A percentile compares a stretch with the other conserved stretches of the same genome.
Conservation (phyloP, 108 stramenopile genomes). For the Cyclostephanos tholiformis region DNA sequence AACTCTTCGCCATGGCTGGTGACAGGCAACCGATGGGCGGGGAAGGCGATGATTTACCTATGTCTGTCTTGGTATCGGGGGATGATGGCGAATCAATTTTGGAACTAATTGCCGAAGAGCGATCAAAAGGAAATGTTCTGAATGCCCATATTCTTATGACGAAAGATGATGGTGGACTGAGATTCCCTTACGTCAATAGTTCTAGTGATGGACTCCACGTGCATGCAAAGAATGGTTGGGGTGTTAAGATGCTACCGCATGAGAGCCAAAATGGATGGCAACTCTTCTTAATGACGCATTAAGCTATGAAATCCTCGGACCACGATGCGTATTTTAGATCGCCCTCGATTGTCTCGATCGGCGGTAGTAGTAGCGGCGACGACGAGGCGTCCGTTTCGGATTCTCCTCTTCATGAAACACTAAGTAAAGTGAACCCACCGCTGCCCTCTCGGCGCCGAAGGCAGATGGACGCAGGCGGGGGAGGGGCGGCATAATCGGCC, state of each 20-base stretch:
- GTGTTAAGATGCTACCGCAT: conserved; percentile 53
- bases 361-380: too few relatives aligned
- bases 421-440: too few relatives aligned
- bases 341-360: too few relatives aligned
- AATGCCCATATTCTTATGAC: conserved; percentile 12
- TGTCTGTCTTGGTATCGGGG: conserved; percentile 66
- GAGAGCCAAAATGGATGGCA: conserved; percentile 55
- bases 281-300: conserved; percentile 57
- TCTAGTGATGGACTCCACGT: conserved; percentile 48
- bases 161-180: conserved; percentile 27
- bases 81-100: conserved; percentile 61
- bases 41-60: conserved; percentile 46
- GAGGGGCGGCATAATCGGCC: too few relatives aligned
- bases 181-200: conserved; percentile 45
- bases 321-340: too few relatives aligned
- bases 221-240: conserved; percentile 66
- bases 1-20: conserved; percentile 81
- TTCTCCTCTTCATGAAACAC: too few relatives aligned
- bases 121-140: conserved; percentile 13
- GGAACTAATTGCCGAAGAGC: conserved; percentile 8
- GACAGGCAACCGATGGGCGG: conserved; percentile 8
- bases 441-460: too few relatives aligned
- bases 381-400: too few relatives aligned
- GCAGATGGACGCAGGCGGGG: too few relatives aligned
- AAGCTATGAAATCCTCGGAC: not conserved